Evolutionary conservation across 1,284 basidiomycete genomes (phyloP).

Genomic region (Sporisorium scitamineum): DNA sequence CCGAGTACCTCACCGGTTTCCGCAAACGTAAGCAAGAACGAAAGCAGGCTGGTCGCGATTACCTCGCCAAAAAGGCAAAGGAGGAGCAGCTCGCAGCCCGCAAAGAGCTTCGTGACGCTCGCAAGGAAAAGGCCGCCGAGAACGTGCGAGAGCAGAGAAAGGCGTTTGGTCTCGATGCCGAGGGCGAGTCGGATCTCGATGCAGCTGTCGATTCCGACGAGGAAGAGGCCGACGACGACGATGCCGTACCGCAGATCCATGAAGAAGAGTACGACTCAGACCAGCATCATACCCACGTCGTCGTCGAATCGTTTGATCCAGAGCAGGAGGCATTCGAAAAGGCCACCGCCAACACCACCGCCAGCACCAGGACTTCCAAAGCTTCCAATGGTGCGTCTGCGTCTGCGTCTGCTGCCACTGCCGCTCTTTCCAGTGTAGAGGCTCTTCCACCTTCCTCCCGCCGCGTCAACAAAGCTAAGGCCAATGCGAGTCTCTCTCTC

Average conservation of each 20-base stretch:
- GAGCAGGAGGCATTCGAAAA: constrained; percentile 46
- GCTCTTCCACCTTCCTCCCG: constrained; percentile 54
- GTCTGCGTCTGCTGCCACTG: constrained; percentile 22
- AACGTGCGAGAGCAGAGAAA: constrained; percentile 59
- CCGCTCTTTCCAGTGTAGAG: constrained; percentile 39
- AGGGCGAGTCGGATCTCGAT: constrained; percentile 55
- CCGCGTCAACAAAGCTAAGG: constrained; percentile 57
- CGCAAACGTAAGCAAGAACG: constrained; percentile 65
- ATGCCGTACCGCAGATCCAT: constrained; percentile 27
- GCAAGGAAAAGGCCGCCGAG: constrained; percentile 59
- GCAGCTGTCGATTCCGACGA: constrained; percentile 26
- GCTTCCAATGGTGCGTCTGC: constrained; percentile 28
- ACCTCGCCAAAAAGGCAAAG: constrained; percentile 52
- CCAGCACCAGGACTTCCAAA: constrained; percentile 20
- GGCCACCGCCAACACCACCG: constrained; percentile 16
- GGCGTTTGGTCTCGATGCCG: constrained; percentile 54
- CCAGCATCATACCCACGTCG: constrained; percentile 51
- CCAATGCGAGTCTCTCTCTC: constrained; percentile 56
- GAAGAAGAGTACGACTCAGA: constrained; percentile 51
- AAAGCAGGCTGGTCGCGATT: constrained; percentile 60
- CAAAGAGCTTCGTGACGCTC: constrained; percentile 47
- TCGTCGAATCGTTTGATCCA: constrained; percentile 51
- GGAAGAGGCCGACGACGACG: constrained; percentile 23
- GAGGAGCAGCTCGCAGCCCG: constrained; percentile 50
- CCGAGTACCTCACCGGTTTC: constrained; percentile 67